phyloP scores from a whole-genome alignment of 1,139 yeast genomes.

The Taphrina confusa region DNA sequence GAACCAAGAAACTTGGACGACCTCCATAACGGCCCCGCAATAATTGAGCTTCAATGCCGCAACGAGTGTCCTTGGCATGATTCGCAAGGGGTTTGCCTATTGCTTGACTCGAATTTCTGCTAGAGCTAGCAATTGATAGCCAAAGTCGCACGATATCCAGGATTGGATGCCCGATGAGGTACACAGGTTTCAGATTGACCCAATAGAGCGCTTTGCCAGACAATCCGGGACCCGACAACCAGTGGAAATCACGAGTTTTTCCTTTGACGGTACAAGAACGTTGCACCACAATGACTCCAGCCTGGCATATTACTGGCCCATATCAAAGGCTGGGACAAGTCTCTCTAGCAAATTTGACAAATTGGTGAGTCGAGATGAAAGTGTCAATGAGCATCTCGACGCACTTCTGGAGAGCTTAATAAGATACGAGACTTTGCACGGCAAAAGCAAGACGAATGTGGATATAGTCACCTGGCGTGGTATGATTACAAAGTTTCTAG shows the following conservation, averaged over 20 bases:
- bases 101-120: too few species aligned
- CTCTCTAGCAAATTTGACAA: constrained; percentile 63
- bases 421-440: constrained; percentile 60
- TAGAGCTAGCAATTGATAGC: too few species aligned
- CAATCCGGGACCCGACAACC: constrained; percentile 52
- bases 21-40: too few species aligned
- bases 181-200: constrained; percentile 11
- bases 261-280: constrained; percentile 57
- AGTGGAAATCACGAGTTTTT: constrained; percentile 63
- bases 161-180: constrained; percentile 12
- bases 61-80: too few species aligned
- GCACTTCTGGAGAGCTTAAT: constrained; percentile 60
- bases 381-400: constrained; percentile 58
- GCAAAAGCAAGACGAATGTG: constrained; percentile 40
- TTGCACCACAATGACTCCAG: constrained; percentile 53
- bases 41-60: too few species aligned
- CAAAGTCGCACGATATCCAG: too few species aligned
- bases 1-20: too few species aligned
- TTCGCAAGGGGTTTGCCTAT: too few species aligned
- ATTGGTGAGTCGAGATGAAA: constrained; percentile 60
- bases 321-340: constrained; percentile 47
- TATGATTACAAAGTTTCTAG: constrained; percentile 64
- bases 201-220: constrained; percentile 17
- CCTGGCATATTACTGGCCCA: constrained; percentile 45
- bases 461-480: constrained; percentile 86